Conservation (phyloP, 768 basidiomycete species). For the Daedaleopsis sinensis region DNA sequence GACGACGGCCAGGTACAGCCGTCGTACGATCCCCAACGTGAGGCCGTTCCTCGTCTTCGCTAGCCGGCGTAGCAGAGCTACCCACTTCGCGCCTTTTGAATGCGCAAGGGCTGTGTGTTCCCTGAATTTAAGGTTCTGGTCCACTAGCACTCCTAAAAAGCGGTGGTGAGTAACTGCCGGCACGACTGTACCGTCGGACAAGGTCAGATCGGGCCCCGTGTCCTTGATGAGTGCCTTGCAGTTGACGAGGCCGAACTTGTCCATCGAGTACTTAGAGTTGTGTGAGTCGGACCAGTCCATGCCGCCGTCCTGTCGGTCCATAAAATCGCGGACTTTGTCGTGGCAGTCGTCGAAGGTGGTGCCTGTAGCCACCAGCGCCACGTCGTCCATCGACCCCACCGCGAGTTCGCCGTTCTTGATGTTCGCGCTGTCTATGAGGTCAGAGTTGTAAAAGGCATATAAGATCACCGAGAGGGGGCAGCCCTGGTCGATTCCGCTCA, state of each 20-base stretch:
- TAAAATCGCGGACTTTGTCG: neutral
- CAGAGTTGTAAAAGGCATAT: neutral
- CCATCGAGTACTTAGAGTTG: too few species aligned
- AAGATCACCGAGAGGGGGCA: neutral
- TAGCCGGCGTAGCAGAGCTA: constrained; percentile 23
- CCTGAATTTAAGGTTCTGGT: constrained; percentile 33
- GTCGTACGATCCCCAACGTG: constrained; percentile 9
- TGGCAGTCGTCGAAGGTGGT: constrained; percentile 17
- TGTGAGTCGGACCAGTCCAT: too few species aligned
- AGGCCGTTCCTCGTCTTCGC: constrained; percentile 27
- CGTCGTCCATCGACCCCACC: constrained; percentile 21
- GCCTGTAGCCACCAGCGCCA: constrained; percentile 28
- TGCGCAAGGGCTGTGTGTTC: constrained; percentile 20
- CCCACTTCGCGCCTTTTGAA: constrained; percentile 24
- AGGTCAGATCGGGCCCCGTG: neutral
- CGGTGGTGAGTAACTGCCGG: constrained; percentile 22
- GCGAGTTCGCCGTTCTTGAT: constrained; percentile 9
- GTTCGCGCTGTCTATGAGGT: neutral
- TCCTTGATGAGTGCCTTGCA: too few species aligned
- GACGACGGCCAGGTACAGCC: constrained; percentile 28
- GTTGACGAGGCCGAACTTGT: constrained; percentile 18
- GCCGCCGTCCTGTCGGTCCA: too few species aligned
- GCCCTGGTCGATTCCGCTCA: constrained; percentile 32
- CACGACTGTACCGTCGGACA: constrained; percentile 11
- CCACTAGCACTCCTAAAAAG: constrained; percentile 36